Base-by-base conservation (phyloP, 495 filamentous ascomycete genomes). In the Apiosordaria backusii region DNA sequence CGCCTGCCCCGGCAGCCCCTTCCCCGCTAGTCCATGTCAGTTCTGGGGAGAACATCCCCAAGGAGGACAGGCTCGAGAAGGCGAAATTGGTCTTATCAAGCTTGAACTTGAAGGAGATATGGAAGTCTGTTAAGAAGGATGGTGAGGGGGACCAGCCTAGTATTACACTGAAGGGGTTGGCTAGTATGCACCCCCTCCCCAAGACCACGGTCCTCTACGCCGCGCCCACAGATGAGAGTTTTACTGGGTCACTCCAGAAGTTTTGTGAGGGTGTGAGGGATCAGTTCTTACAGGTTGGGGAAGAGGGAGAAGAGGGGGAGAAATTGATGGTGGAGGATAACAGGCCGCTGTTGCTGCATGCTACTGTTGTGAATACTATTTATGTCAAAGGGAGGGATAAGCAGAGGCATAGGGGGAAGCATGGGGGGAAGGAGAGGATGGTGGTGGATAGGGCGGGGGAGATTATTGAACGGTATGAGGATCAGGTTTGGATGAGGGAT, bases 311-410 rank as follows among this genome's bases (percentile, higher is more conserved):
- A 3, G 77, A 87, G 4, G 85, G 84, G 2, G 89, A 83, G 1
- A 80, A 93, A 19, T 72, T 97, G 68, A 71, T 79, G 1, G 76
- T 69, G 1, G 90, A 94, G 19, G 59, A 27, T 22, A 73, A 71
- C 1, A 78, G 93, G 35, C 85, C 86, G n/a, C 74, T 98, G 59
- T 82, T 90, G 21, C 73, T 97, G 60, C 94, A 97, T 74, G 92
- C 90, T 18, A 97, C 94, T 3, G 81, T 97, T 4, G 77, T 95
- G 22, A 97, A 97, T 75, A 97, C 92, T 7, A 85, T 93, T 29
- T 97, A 97, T 74, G 86, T 89, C 40, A 84, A 81, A 66, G 79
- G 75, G 1, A 67, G 63, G 67, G n/a, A 52, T 64, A 61, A 23
- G 60, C 59, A 62, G 26, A 35, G 59, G 3, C 35, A 55, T 10